phyloP scores from a whole-genome alignment of 2,329 filamentous ascomycete genomes.

The Cladosporium sp. region DNA sequence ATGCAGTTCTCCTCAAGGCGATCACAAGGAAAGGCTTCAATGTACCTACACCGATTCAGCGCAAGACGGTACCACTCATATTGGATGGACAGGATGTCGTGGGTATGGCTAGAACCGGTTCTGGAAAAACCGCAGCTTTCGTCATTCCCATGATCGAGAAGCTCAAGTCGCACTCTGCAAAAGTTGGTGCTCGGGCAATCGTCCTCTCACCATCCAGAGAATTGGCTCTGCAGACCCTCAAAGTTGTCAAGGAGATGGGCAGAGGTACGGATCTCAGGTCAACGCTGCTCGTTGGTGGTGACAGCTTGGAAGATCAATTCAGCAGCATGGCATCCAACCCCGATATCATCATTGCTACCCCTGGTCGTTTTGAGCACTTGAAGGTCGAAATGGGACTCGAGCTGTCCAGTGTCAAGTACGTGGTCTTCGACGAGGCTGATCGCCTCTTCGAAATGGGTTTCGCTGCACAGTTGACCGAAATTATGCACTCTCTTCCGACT shows the following conservation, averaged over 20 bases:
- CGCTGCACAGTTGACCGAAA: conserved; percentile 85
- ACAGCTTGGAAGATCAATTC: conserved; percentile 94
- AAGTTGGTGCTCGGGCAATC: conserved; percentile 79
- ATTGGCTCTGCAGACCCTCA: conserved; percentile 87
- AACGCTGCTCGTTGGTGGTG: conserved; percentile 89
- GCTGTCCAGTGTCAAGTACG: conserved; percentile 84
- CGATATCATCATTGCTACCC: conserved; percentile 95
- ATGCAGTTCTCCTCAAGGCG: conserved; percentile 77
- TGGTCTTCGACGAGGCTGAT: conserved; percentile 97
- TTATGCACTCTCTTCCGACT: conserved; percentile 78
- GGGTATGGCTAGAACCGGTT: conserved; percentile 97
- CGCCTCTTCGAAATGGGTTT: conserved; percentile 98
- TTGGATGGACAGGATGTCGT: conserved; percentile 93
- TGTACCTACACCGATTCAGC: conserved; percentile 93
- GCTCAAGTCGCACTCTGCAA: conserved; percentile 79
- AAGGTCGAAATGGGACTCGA: conserved; percentile 96
- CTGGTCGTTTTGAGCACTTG: conserved; percentile 90
- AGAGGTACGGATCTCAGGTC: conserved; percentile 85
- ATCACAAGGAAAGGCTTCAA: conserved; percentile 93
- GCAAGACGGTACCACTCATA: conserved; percentile 90
- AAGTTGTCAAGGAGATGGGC: conserved; percentile 92
- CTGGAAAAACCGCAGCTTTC: conserved; percentile 96
- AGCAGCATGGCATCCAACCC: conserved; percentile 88
- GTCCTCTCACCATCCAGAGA: conserved; percentile 92
- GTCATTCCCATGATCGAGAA: conserved; percentile 98